A percentile compares a stretch with the other conserved stretches of the same genome.
Evolutionary conservation across 2,329 filamentous ascomycete species (phyloP).

Genomic region (Claviceps monticola): DNA sequence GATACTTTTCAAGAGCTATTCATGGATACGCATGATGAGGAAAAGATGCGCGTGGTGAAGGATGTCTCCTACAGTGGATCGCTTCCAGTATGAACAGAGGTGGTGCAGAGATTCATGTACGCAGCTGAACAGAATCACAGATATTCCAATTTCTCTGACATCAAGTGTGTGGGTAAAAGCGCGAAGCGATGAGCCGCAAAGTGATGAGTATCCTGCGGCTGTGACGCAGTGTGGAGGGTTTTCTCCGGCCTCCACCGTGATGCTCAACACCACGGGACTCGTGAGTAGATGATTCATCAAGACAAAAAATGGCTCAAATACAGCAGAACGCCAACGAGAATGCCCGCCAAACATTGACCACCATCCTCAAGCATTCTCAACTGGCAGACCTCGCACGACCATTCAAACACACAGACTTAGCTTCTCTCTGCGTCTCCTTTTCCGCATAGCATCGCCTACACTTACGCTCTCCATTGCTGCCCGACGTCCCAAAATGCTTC

Average conservation of each 20-base stretch:
- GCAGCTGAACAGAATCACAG: background rate
- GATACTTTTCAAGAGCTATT: background rate
- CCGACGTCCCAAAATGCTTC: slow-evolving; percentile 10
- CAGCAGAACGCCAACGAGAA: too few species aligned
- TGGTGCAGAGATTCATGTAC: slow-evolving; percentile 1
- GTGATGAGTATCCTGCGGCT: background rate
- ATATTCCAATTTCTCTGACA: background rate
- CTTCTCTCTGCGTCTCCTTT: background rate
- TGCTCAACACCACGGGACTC: background rate
- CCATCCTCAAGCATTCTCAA: background rate
- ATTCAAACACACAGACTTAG: background rate
- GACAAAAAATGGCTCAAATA: background rate
- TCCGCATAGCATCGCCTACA: background rate
- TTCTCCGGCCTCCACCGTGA: too few species aligned
- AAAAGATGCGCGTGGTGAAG: background rate
- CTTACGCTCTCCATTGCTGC: too few species aligned
- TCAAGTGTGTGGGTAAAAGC: background rate
- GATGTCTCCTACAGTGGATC: background rate
- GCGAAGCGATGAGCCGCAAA: background rate
- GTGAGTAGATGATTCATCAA: background rate
- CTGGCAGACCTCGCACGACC: background rate
- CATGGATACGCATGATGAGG: background rate
- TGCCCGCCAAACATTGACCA: background rate
- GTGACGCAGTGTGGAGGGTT: background rate
- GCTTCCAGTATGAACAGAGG: background rate